A percentile compares a stretch with the other conserved stretches of the same genome.
Conservation (phyloP, 331 rosid genomes). For the Acacia concinna region DNA sequence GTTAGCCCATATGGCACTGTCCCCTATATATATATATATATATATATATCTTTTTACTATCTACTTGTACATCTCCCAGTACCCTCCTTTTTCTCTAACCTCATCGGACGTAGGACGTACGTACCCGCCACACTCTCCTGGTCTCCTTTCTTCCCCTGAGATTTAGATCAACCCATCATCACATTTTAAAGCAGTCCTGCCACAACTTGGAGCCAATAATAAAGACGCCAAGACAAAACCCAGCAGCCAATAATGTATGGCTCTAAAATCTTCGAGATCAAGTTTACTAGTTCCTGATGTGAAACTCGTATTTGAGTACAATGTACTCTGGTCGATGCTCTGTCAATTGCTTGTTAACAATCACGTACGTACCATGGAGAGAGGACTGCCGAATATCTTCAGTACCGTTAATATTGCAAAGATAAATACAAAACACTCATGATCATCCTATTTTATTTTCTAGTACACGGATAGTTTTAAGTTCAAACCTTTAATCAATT, state of each 20-base stretch:
- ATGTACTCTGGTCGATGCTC: slow-evolving; percentile 16
- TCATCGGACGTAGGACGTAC: neutral
- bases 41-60: neutral
- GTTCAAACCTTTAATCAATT: neutral
- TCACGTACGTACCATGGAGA: neutral
- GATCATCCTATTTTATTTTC: neutral
- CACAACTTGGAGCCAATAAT: neutral
- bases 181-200: neutral
- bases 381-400: slow-evolving; percentile 1
- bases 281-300: slow-evolving; percentile 11
- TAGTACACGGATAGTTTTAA: neutral
- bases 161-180: neutral
- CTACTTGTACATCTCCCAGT: neutral
- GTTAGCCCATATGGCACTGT: slow-evolving; percentile 39
- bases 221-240: slow-evolving; percentile 22
- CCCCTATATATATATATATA: too few species aligned
- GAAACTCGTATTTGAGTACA: slow-evolving; percentile 15
- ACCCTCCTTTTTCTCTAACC: neutral
- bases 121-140: neutral
- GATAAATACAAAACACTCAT: neutral
- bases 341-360: slow-evolving; percentile 27
- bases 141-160: neutral
- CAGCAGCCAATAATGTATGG: neutral
- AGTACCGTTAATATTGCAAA: neutral
- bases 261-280: neutral